These are phyloP conservation scores for Hydrangea macrophylla DNA, from an alignment of 148 eudicot species.

Conservation along the genomic window DNA sequence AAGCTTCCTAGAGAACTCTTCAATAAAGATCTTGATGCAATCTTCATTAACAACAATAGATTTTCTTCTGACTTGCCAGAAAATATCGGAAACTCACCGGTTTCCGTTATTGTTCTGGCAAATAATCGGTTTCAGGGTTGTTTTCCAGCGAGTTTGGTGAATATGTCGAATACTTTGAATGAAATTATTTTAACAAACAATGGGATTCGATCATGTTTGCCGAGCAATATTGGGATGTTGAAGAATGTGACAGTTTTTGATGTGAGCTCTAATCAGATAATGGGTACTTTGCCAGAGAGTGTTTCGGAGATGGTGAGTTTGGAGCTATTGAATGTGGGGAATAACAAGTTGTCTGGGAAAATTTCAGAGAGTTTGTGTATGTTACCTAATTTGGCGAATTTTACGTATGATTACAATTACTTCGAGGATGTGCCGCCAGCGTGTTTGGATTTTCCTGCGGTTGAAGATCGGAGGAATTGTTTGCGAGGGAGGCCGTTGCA, in stretches of 20 bases:
- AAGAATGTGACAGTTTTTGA: conserved; percentile 23
- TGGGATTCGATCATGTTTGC: conserved; percentile 18
- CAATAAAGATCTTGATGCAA: conserved; percentile 16
- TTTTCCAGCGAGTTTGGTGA: conserved; percentile 16
- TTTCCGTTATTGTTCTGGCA: conserved; percentile 16
- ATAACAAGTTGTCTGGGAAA: conserved; percentile 19
- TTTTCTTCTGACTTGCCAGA: conserved; percentile 17
- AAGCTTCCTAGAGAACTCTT: conserved; percentile 15
- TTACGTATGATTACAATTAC: conserved; percentile 18
- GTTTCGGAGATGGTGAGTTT: conserved; percentile 14
- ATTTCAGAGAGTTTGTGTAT: neutral
- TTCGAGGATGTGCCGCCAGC: neutral
- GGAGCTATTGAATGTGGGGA: conserved; percentile 11
- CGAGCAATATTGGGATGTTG: conserved; percentile 11
- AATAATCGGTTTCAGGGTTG: conserved; percentile 19
- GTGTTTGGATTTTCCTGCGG: conserved; percentile 7
- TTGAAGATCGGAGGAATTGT: conserved; percentile 17
- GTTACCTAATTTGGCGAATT: conserved; percentile 1
- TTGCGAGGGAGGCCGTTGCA: conserved; percentile 14
- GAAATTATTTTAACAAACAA: conserved; percentile 19
- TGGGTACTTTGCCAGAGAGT: conserved; percentile 14
- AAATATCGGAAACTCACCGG: conserved; percentile 17
- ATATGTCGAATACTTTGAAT: conserved; percentile 16
- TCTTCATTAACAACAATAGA: conserved; percentile 21
- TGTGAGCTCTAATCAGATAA: conserved; percentile 9